Conservation (phyloP, 2,329 filamentous ascomycete species). For the Penicillium rolfsii region DNA sequence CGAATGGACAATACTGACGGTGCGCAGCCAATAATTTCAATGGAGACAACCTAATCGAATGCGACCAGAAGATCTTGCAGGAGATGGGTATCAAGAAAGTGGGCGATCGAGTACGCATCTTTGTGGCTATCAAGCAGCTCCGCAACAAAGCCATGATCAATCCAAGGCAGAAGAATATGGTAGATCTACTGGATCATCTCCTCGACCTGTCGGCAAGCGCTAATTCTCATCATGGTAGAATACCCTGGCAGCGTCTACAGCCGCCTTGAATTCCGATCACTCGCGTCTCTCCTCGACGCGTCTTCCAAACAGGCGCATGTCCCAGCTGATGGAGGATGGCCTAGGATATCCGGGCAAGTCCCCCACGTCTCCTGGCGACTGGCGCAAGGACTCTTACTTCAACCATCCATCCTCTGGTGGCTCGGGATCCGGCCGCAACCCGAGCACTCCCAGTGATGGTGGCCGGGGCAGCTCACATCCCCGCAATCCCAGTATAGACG, state of each 20-base stretch:
- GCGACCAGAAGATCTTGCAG: slow-evolving; percentile 93
- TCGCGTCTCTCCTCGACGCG: slow-evolving; percentile 64
- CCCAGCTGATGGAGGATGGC: slow-evolving; percentile 45
- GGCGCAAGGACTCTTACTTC: slow-evolving; percentile 58
- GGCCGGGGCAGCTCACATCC: slow-evolving; percentile 70
- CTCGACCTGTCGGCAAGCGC: background rate
- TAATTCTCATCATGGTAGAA: slow-evolving; percentile 60
- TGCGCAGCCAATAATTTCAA: slow-evolving; percentile 83
- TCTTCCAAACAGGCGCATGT: slow-evolving; percentile 66
- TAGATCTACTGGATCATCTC: slow-evolving; percentile 50
- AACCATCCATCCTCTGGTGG: slow-evolving; percentile 58
- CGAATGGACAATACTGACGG: slow-evolving; percentile 25
- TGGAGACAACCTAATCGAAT: slow-evolving; percentile 92
- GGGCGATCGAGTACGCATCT: slow-evolving; percentile 90
- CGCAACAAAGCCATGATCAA: slow-evolving; percentile 75
- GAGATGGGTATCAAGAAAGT: slow-evolving; percentile 99
- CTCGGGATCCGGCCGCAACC: slow-evolving; percentile 58
- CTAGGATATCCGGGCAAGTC: slow-evolving; percentile 56
- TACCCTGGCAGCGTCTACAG: slow-evolving; percentile 72
- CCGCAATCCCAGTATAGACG: slow-evolving; percentile 82
- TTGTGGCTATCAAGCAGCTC: slow-evolving; percentile 80
- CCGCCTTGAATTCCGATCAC: slow-evolving; percentile 65
- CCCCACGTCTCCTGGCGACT: slow-evolving; percentile 67
- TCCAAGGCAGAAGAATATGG: slow-evolving; percentile 82
- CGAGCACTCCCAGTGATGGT: slow-evolving; percentile 66